Conservation (phyloP, 495 filamentous ascomycete species). For the Lepraria neglecta region DNA sequence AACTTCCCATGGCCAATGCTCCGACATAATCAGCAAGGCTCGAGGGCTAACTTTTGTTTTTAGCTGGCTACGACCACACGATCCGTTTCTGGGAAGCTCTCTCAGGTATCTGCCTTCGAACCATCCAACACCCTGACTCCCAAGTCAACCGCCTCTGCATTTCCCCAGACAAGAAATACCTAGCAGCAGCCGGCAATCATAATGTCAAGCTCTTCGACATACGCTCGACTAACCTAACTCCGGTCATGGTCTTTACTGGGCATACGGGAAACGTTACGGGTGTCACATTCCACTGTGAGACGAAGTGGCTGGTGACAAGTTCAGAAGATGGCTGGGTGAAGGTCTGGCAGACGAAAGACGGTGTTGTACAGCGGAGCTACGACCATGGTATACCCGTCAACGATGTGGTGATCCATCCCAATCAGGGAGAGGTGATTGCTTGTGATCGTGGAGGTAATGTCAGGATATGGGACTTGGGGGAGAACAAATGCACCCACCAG, state of each 20-base stretch:
- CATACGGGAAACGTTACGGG: conserved; percentile 94
- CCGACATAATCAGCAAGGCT: background rate
- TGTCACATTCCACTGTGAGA: conserved; percentile 94
- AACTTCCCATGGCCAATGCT: background rate
- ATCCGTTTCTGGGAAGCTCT: conserved; percentile 99
- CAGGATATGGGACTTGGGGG: conserved; percentile 89
- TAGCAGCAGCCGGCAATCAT: conserved; percentile 90
- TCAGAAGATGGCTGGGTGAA: conserved; percentile 96
- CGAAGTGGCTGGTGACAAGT: conserved; percentile 99
- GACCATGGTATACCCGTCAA: conserved; percentile 81
- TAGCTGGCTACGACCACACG: conserved; percentile 97
- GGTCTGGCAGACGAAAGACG: conserved; percentile 94
- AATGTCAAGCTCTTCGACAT: conserved; percentile 97
- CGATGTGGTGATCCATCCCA: conserved; percentile 96
- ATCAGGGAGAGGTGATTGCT: conserved; percentile 94
- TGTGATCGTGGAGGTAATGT: conserved; percentile 92
- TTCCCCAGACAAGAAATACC: conserved; percentile 91
- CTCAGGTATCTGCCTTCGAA: conserved; percentile 94
- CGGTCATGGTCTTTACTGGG: conserved; percentile 86
- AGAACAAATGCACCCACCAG: conserved; percentile 95
- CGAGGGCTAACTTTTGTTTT: conserved; percentile 7
- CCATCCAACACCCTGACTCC: conserved; percentile 94
- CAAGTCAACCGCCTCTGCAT: conserved; percentile 98
- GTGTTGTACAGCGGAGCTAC: conserved; percentile 86
- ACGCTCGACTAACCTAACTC: conserved; percentile 89